A percentile compares a stretch with the other conserved stretches of the same genome.
phyloP scores from a whole-genome alignment of 768 basidiomycete genomes.

The Filobasidium wieringae region DNA sequence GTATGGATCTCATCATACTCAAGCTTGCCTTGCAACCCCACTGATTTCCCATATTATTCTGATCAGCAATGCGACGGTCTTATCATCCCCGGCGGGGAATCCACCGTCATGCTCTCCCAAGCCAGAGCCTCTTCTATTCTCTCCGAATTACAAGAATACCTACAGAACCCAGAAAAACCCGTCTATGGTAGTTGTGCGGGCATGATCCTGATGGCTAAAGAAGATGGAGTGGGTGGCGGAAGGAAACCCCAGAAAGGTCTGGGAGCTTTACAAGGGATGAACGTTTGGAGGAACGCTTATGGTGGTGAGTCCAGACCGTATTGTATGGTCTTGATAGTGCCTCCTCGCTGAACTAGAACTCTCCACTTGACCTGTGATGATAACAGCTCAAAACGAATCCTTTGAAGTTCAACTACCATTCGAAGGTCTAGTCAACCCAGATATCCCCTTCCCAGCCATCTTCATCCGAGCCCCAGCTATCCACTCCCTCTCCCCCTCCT shows the following conservation, averaged over 20 bases:
- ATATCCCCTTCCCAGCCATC: constrained; percentile 60
- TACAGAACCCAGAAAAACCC: constrained; percentile 49
- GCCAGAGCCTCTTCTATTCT: constrained; percentile 61
- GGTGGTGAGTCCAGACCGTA: constrained; percentile 52
- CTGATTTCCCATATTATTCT: not conserved
- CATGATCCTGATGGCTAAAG: constrained; percentile 67
- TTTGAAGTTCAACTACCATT: constrained; percentile 70
- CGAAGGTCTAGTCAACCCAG: constrained; percentile 50
- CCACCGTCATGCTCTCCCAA: constrained; percentile 71
- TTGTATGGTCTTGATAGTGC: not conserved
- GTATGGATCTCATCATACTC: not conserved
- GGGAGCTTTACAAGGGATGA: constrained; percentile 59
- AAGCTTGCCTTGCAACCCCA: not conserved
- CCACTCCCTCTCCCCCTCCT: constrained; percentile 28
- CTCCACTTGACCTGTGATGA: not conserved
- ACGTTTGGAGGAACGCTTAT: constrained; percentile 79
- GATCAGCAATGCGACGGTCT: constrained; percentile 63
- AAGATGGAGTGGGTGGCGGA: constrained; percentile 53
- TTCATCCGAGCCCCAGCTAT: constrained; percentile 80
- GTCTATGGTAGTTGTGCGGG: constrained; percentile 97
- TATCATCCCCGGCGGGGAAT: constrained; percentile 93
- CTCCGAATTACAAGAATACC: constrained; percentile 61
- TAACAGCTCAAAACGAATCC: constrained; percentile 59
- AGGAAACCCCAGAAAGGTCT: constrained; percentile 56
- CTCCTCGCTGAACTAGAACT: not conserved